Base-by-base conservation (phyloP, 805 yeast species). In the Candida ortonii region DNA sequence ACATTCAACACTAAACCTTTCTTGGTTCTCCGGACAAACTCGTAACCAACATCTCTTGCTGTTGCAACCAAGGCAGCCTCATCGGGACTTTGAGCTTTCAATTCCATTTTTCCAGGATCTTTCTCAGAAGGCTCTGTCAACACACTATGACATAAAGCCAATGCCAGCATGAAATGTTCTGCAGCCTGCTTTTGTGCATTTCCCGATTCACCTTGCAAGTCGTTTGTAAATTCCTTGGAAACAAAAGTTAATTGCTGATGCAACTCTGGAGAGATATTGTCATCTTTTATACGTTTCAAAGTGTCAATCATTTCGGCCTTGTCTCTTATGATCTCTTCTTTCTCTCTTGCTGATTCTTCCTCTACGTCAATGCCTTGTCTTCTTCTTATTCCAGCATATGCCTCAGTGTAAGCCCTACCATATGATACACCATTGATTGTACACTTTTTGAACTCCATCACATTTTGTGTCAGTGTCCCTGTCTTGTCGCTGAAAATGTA, bases 41-140 rank as follows among this genome's bases (percentile, higher is more conserved):
- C 70, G 58, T 76, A 84, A 0, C 94, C 94, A 48, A 82, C 65
- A 49, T 83, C 81, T 55, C 89, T 71, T 0, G 93, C 93, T 14
- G 93, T 82, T 11, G 80, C 80, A 11, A 84, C 94, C 38, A 84
- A 69, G 1, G 94, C 93, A 17, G 89, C 88, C 59, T 84, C 94
- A 67, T 84, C 94, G 0, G 94, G 94, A 16, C 88, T 80, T 55
- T 84, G 93, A 0, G 93, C 93, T 50, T 81, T 80, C 23, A 82
- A 61, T 16, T 75, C 64, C 33, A 72, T 47, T 40, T 70, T 78
- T 1, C 63, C 70, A 3, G 85, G 78, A 46, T 76, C 69, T 16
- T 69, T 67, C 24, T 78, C 79, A 42, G 80, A 78, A 23, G 73
- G 71, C 50, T 84, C 94, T 18, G 78, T 73, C 27, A 84, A 57